A percentile compares a stretch with the other conserved stretches of the same genome.
Conservation (phyloP, 1,139 yeast species). For the Kodamaea arcana region DNA sequence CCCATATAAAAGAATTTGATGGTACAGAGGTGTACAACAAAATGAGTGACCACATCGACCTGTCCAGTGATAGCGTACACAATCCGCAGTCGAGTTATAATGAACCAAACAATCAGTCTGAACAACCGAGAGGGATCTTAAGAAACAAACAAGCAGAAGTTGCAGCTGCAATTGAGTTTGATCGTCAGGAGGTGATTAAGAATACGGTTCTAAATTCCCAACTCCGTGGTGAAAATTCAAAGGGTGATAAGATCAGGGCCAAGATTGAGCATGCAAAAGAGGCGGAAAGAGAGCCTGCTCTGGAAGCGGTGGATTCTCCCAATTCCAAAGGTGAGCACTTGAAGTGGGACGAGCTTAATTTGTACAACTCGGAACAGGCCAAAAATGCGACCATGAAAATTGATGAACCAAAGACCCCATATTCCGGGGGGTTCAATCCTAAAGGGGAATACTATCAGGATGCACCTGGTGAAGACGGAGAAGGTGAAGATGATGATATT, state of each 20-base stretch:
- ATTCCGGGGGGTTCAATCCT: constrained; percentile 88
- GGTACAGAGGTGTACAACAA: no score
- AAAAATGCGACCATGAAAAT: constrained; percentile 76
- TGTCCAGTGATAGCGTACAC: no score
- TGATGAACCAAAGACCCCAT: constrained; percentile 97
- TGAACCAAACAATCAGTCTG: no score
- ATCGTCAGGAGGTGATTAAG: constrained; percentile 43
- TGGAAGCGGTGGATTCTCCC: constrained; percentile 1
- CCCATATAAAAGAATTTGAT: no score
- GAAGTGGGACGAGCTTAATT: constrained; percentile 72
- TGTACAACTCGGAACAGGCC: constrained; percentile 64
- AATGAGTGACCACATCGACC: no score
- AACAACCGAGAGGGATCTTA: constrained; percentile 41
- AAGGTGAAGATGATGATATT: constrained; percentile 51
- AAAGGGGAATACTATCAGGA: constrained; percentile 75
- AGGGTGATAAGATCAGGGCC: constrained; percentile 40
- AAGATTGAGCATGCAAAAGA: constrained; percentile 30
- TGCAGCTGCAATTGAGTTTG: constrained; percentile 22
- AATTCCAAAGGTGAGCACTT: constrained; percentile 29
- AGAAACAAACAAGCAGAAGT: constrained; percentile 29
- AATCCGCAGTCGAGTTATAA: no score
- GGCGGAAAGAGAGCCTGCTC: constrained; percentile 4
- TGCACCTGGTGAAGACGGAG: constrained; percentile 42
- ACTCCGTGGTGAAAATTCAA: constrained; percentile 25
- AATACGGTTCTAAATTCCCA: constrained; percentile 43